phyloP scores from a whole-genome alignment of 1,139 yeast genomes.

The Saccharomyces hybrid region DNA sequence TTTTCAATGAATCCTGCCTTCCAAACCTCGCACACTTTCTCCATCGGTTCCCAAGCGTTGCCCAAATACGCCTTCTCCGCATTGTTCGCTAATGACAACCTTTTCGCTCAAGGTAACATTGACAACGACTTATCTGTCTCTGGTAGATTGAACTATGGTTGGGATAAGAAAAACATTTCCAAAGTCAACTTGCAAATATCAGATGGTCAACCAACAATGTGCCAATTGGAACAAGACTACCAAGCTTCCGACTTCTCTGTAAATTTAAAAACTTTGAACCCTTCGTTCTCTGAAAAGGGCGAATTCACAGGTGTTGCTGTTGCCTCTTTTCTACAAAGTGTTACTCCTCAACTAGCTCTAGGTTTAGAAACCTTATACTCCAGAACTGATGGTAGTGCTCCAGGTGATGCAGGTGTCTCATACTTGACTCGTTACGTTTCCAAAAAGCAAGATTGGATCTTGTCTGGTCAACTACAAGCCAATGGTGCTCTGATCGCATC shows the following conservation, averaged over 20 bases:
- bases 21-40: slow-evolving; percentile 93
- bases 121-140: slow-evolving; percentile 80
- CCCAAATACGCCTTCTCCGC: slow-evolving; percentile 93
- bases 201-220: slow-evolving; percentile 85
- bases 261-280: slow-evolving; percentile 87
- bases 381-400: slow-evolving; percentile 61
- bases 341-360: slow-evolving; percentile 73
- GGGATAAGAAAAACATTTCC: slow-evolving; percentile 74
- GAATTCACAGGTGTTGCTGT: slow-evolving; percentile 83
- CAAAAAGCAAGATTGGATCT: slow-evolving; percentile 69
- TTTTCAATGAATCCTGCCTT: slow-evolving; percentile 88
- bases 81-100: slow-evolving; percentile 77
- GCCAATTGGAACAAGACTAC: slow-evolving; percentile 93
- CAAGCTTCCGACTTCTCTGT: slow-evolving; percentile 82
- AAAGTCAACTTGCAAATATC: slow-evolving; percentile 87
- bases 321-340: slow-evolving; percentile 82
- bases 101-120: slow-evolving; percentile 83
- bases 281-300: slow-evolving; percentile 65
- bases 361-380: slow-evolving; percentile 94
- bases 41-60: slow-evolving; percentile 77
- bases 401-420: slow-evolving; percentile 89
- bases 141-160: slow-evolving; percentile 87
- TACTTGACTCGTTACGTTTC: slow-evolving; percentile 87
- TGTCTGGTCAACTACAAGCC: slow-evolving; percentile 89
- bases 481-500: slow-evolving; percentile 85